phyloP scores from a whole-genome alignment of 768 basidiomycete species.

The Saitozyma sp. region DNA sequence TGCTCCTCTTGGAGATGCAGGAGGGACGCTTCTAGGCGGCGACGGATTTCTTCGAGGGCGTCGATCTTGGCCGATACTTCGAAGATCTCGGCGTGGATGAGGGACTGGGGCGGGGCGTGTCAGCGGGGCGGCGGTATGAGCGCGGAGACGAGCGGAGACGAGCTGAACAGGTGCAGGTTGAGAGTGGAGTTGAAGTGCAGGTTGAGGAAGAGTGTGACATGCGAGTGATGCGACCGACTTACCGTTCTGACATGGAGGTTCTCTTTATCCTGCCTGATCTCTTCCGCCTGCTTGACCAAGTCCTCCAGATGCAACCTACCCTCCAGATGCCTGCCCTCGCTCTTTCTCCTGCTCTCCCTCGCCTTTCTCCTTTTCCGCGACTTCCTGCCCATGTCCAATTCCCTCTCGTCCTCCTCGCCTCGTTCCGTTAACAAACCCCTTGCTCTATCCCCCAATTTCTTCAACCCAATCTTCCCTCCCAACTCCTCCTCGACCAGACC shows the following conservation, averaged over 20 bases:
- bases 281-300: constrained; percentile 74
- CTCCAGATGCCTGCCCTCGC: constrained; percentile 55
- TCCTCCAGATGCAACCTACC: constrained; percentile 82
- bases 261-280: constrained; percentile 87
- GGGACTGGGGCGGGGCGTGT: constrained; percentile 59
- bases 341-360: constrained; percentile 53
- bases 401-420: constrained; percentile 48
- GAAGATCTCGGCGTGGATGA: constrained; percentile 80
- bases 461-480: constrained; percentile 73
- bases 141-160: no score
- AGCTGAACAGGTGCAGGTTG: no score
- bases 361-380: constrained; percentile 52
- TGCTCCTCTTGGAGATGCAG: constrained; percentile 91
- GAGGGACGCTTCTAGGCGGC: constrained; percentile 76
- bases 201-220: background rate
- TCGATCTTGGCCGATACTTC: constrained; percentile 90
- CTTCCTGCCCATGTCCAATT: constrained; percentile 62
- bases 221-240: constrained; percentile 44
- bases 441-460: constrained; percentile 73
- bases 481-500: constrained; percentile 50
- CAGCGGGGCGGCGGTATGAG: background rate
- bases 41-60: constrained; percentile 74
- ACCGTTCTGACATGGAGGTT: constrained; percentile 87
- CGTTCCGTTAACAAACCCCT: constrained; percentile 67
- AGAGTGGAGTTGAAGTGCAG: no score